Base-by-base conservation (phyloP, 345 rosid genomes). In the Eucalyptus lansdowneana region DNA sequence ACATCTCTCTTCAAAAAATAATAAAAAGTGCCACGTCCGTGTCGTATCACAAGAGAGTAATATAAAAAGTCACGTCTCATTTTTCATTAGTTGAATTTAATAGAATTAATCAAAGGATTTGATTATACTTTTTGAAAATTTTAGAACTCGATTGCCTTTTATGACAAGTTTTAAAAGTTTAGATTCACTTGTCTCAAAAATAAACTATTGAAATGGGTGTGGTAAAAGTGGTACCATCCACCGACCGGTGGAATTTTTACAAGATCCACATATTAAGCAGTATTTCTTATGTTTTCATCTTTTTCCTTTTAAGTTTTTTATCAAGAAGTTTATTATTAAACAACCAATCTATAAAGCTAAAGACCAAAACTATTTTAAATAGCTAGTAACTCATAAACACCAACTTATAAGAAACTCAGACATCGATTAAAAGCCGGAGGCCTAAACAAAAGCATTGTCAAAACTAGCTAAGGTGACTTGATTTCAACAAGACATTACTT, bases 21-120 rank as follows among this genome's bases (percentile, higher is more conserved):
- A 72, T 34, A 69, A 3, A 17, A 69, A 16, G 37, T 29, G 9
- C 4, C 4, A 9, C 14, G 3, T 6, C 10, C 0, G 1, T 1
- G 8, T 2, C 14, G 6, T 6, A 8, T 17, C 8, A 34, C 4
- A 12, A 29, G 17, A 62, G 16, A 29, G 34, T 62, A 29, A 14
- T 14, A 72, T 34, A 72, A 72, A 72, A 34, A 72, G 44, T 72
- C 6, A 34, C 0, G 8, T 69, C 12, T 4, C 13, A 31, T 67
- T 31, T 67, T 67, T 15, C 11, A 3, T 67, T 15, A 8, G 0
- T 65, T 16, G 21, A 31, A 67, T 31, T 67, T 34, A 31, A 69
- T 16, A 3, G 1, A 69, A 69, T 69, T 69, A 31, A 10, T 21
- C 1, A 53, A 34, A 34, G 1, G 1, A 10, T 6, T 34, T 17